Evolutionary conservation across 2,329 filamentous ascomycete species (phyloP).

Genomic region (Fusarium humuli): DNA sequence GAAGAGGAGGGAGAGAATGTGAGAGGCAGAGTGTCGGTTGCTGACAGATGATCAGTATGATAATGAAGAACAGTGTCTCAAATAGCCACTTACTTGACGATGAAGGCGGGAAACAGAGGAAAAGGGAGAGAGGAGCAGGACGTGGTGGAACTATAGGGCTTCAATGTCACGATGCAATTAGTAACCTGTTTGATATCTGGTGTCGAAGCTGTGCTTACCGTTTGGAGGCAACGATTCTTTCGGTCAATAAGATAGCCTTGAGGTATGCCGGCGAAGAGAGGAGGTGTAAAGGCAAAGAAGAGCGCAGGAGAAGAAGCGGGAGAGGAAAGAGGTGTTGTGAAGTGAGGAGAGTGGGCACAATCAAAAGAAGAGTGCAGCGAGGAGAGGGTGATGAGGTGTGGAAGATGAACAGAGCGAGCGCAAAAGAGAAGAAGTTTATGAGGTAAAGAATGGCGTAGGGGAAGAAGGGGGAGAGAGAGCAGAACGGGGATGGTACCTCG

Average conservation of each 20-base stretch:
- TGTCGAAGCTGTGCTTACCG: not conserved
- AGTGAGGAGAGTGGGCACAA: no score
- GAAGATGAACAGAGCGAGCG: no score
- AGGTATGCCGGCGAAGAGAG: no score
- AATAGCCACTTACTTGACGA: not conserved
- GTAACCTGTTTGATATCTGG: not conserved
- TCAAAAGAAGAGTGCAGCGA: no score
- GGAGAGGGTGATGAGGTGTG: no score
- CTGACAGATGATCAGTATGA: not conserved
- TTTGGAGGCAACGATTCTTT: rapidly evolving
- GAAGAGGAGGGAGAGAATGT: not conserved
- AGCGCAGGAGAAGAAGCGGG: no score
- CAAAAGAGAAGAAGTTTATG: no score
- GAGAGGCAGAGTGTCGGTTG: not conserved
- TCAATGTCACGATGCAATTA: not conserved
- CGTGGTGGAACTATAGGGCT: not conserved
- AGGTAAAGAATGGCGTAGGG: no score
- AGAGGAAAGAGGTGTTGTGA: no score
- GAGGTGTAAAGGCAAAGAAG: rapidly evolving
- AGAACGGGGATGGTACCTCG: no score
- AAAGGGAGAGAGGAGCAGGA: not conserved
- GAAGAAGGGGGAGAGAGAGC: no score
- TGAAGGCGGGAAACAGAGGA: not conserved
- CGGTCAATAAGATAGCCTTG: not conserved
- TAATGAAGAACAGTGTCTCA: not conserved